A percentile compares a stretch with the other conserved stretches of the same genome.
phyloP scores from a whole-genome alignment of 768 basidiomycete species.

The Tubosaeta brunneosetosa region DNA sequence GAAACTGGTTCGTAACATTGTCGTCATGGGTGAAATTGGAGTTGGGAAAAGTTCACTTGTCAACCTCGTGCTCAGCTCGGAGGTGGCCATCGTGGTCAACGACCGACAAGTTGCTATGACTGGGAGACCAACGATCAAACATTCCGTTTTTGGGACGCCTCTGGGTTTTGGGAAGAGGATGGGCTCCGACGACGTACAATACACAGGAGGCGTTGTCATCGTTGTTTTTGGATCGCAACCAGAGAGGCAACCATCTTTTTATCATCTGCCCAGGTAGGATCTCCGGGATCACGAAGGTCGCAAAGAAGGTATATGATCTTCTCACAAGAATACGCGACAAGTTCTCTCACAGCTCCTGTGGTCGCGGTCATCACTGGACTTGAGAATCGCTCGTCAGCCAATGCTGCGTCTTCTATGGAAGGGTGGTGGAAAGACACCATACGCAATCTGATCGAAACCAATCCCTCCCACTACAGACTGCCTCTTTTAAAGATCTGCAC shows the following conservation, averaged over 20 bases:
- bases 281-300: conserved; percentile 11
- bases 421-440: conserved; percentile 34
- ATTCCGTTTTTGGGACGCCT: conserved; percentile 29
- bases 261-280: conserved; percentile 24
- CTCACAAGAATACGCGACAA: conserved; percentile 14
- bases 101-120: conserved; percentile 11
- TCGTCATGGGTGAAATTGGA: conserved; percentile 24
- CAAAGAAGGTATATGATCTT: conserved; percentile 17
- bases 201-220: conserved; percentile 17
- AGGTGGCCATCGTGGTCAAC: conserved; percentile 18
- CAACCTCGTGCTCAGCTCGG: conserved; percentile 23
- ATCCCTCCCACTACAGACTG: conserved; percentile 15
- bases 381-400: conserved; percentile 18
- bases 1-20: conserved; percentile 19
- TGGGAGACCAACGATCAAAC: conserved; percentile 6
- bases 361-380: conserved; percentile 31
- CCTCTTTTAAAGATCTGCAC: conserved; percentile 22
- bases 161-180: conserved; percentile 26
- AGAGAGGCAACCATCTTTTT: conserved; percentile 22
- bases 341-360: conserved; percentile 17
- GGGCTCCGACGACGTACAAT: conserved; percentile 13
- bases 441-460: conserved; percentile 13
- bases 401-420: conserved; percentile 27
- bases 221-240: conserved; percentile 18
- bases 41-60: too few species aligned